Conservation (phyloP, 1,284 basidiomycete genomes). For the Ganoderma multipileum region DNA sequence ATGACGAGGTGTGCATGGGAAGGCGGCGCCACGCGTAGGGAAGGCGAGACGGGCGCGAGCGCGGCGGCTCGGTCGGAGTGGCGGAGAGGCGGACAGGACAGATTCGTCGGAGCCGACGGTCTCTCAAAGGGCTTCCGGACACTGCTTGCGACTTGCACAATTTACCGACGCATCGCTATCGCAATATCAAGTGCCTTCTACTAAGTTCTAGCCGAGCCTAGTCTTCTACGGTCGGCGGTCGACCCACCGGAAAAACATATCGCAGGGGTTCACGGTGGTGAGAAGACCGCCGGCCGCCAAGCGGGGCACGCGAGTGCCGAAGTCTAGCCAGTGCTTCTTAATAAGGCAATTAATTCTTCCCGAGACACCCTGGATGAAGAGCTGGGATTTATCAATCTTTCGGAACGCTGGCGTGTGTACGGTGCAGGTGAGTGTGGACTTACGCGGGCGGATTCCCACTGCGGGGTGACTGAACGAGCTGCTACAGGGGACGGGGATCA, state of each 20-base stretch:
- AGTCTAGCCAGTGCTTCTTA: constrained; percentile 2
- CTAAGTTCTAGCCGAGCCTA: neutral
- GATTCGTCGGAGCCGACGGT: constrained; percentile 27
- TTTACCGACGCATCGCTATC: neutral
- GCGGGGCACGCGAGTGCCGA: neutral
- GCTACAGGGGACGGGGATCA: neutral
- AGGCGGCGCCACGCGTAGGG: neutral
- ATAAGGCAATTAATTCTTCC: constrained; percentile 8
- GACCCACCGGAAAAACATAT: neutral
- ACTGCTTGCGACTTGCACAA: neutral
- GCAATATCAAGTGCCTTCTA: neutral
- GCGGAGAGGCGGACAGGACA: constrained; percentile 26
- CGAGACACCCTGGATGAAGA: constrained; percentile 4
- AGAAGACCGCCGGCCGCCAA: neutral
- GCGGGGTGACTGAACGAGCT: neutral
- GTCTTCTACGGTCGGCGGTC: neutral
- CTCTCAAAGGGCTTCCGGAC: constrained; percentile 4
- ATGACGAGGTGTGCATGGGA: neutral
- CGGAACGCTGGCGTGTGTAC: constrained; percentile 9
- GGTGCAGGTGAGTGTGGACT: constrained; percentile 5
- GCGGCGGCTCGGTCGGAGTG: constrained; percentile 21
- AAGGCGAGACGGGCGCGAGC: neutral
- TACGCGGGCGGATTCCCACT: constrained; percentile 12
- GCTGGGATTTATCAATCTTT: constrained; percentile 16
- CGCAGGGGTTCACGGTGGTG: neutral